These are phyloP conservation scores for Prillingera fragicola DNA, from an alignment of 1,284 basidiomycete genomes.

Conservation along the genomic window DNA sequence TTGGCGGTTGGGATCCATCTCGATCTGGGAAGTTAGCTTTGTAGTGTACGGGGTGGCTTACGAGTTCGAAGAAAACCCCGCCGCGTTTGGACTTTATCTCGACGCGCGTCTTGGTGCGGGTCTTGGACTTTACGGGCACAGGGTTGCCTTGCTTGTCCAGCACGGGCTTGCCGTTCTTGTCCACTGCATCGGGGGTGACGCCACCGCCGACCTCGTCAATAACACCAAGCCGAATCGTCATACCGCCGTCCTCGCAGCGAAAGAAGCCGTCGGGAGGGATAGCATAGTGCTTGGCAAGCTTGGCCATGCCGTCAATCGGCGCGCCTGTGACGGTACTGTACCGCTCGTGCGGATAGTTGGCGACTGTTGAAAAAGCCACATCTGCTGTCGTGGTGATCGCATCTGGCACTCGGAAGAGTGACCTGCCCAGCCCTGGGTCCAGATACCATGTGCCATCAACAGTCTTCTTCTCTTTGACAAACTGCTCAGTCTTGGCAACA, in stretches of 20 bases:
- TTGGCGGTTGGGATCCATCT: slow-evolving; percentile 27
- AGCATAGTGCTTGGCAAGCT: slow-evolving; percentile 30
- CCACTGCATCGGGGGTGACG: too few species aligned
- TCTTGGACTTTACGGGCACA: slow-evolving; percentile 17
- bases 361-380: slow-evolving; percentile 16
- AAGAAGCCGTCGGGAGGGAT: slow-evolving; percentile 35
- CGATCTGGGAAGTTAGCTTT: slow-evolving; percentile 23
- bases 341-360: not conserved
- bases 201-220: slow-evolving; percentile 24
- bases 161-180: too few species aligned
- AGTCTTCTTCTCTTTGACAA: slow-evolving; percentile 19
- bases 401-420: slow-evolving; percentile 27
- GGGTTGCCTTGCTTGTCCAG: not conserved
- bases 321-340: slow-evolving; percentile 23
- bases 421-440: slow-evolving; percentile 31
- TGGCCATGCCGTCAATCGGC: slow-evolving; percentile 39
- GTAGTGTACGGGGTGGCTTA: too few species aligned
- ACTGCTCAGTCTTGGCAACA: slow-evolving; percentile 1
- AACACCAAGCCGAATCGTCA: slow-evolving; percentile 30
- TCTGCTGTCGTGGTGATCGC: slow-evolving; percentile 29
- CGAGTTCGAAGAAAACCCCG: slow-evolving; percentile 36
- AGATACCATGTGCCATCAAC: slow-evolving; percentile 36
- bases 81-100: slow-evolving; percentile 29
- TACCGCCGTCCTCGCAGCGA: slow-evolving; percentile 29
- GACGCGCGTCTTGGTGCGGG: slow-evolving; percentile 34